Base-by-base conservation (phyloP, 179 eudicot genomes). In the Silene coronaria region DNA sequence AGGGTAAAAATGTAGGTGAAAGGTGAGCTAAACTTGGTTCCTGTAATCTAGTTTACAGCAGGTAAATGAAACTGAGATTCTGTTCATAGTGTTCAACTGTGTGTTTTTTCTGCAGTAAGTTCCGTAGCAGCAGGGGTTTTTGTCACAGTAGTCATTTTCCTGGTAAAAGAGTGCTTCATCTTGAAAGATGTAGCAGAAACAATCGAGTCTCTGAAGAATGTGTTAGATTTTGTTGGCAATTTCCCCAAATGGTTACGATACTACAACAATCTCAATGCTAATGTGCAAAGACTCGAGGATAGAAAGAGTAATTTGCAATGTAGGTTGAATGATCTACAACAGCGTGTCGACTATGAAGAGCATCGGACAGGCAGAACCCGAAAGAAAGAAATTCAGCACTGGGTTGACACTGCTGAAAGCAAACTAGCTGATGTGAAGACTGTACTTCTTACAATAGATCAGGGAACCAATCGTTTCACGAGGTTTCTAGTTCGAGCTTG, bases 331-430 rank as follows among this genome's bases (percentile, higher is more conserved):
- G 81, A 79, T 61, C 38, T 67, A 21, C 60, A 3, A 5, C 6
- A 1, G 5, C 70, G 61, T 21, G 78, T 79, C 32, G 75, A 79
- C 23, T 16, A 45, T 12, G 23, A 46, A 23, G 75, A 74, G 75
- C 22, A 3, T 68, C 51, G 19, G 21, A 60, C 70, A 19, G 28
- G 42, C 17, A 78, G 70, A 19, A 21, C 1, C 4, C n/a, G 75
- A 38, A 79, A 74, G 71, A 60, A n/a, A 46, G 81, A 79, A 60
- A 78, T 79, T 62, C 73, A 73, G 42, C 48, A 65, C 53, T 78
- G 81, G 81, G 21, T 78, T 17, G 42, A 6, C 69, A 55, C 48
- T 73, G 73, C 67, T 0, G 60, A 6, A 57, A 57, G 59, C 77
- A 73, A 38, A 78, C 63, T 59, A 17, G n/a, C 48, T 17, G 81